A percentile compares a stretch with the other conserved stretches of the same genome.
These are phyloP conservation scores for Oenanthe javanica DNA, from an alignment of 140 eudicot species.

Conservation along the genomic window DNA sequence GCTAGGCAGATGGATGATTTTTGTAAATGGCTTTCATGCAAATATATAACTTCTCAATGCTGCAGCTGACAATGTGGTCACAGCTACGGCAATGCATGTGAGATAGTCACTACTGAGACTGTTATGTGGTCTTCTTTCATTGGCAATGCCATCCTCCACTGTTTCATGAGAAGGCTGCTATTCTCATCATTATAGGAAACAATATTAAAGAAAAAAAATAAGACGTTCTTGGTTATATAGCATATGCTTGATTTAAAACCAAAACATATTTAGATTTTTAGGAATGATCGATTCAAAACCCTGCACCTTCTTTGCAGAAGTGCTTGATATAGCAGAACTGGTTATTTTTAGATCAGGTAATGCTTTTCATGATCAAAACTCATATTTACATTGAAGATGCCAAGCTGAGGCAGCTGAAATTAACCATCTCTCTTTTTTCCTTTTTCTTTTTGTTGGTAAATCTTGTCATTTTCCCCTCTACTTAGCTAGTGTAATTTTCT, in stretches of 20 bases:
- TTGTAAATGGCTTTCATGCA: background rate
- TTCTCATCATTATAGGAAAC: background rate
- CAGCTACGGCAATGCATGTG: background rate
- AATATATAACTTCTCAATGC: background rate
- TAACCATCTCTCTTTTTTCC: background rate
- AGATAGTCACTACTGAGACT: background rate
- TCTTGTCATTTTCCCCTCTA: background rate
- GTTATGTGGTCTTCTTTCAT: background rate
- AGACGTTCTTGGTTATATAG: background rate
- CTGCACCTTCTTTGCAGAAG: background rate
- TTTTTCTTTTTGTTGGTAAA: background rate
- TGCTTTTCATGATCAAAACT: background rate
- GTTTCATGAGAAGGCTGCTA: background rate
- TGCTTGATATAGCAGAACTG: background rate
- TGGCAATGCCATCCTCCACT: background rate
- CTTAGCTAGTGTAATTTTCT: background rate
- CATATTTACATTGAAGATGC: slow-evolving; percentile 2
- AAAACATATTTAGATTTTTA: background rate
- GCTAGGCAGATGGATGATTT: background rate
- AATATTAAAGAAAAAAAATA: background rate
- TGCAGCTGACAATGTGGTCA: background rate
- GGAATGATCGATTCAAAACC: background rate
- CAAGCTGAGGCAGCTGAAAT: background rate
- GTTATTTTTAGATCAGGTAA: background rate
- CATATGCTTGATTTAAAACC: background rate